Percentiles rank a stretch among this genome's conserved stretches.
Evolutionary conservation across 1,284 basidiomycete genomes (phyloP).

Genomic region (Trametes pubescens): DNA sequence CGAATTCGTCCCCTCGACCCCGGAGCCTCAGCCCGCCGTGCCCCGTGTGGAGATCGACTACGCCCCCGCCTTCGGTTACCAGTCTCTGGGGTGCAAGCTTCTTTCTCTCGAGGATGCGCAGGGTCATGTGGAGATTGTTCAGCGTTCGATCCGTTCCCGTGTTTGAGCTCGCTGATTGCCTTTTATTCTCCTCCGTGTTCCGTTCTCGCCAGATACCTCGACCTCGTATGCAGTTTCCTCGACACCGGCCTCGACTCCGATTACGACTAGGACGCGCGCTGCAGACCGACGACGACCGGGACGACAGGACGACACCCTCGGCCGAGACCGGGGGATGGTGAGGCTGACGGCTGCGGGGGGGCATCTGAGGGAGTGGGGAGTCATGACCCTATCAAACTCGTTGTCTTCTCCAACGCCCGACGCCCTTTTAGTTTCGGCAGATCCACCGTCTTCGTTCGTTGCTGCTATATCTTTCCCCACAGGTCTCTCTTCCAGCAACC

Average conservation of each 20-base stretch:
- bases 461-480: slow-evolving; percentile 1
- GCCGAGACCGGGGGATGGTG: slow-evolving; percentile 8
- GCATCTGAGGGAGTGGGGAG: slow-evolving; percentile 10
- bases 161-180: background rate
- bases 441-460: background rate
- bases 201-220: background rate
- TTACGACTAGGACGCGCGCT: slow-evolving; percentile 3
- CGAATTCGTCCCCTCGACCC: background rate
- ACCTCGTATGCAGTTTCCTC: too few species aligned
- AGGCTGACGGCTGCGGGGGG: slow-evolving; percentile 15
- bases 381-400: slow-evolving; percentile 10
- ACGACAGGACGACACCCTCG: background rate
- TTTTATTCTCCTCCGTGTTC: background rate
- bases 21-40: background rate
- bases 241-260: too few species aligned
- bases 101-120: slow-evolving; percentile 2
- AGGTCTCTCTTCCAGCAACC: background rate
- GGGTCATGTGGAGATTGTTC: background rate
- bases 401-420: slow-evolving; percentile 11
- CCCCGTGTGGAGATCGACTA: background rate
- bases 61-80: background rate
- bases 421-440: slow-evolving; percentile 1
- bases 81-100: background rate
- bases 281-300: slow-evolving; percentile 10
- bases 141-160: background rate